Base-by-base conservation (phyloP, 2,329 filamentous ascomycete genomes). In the Colletotrichum somersetense region DNA sequence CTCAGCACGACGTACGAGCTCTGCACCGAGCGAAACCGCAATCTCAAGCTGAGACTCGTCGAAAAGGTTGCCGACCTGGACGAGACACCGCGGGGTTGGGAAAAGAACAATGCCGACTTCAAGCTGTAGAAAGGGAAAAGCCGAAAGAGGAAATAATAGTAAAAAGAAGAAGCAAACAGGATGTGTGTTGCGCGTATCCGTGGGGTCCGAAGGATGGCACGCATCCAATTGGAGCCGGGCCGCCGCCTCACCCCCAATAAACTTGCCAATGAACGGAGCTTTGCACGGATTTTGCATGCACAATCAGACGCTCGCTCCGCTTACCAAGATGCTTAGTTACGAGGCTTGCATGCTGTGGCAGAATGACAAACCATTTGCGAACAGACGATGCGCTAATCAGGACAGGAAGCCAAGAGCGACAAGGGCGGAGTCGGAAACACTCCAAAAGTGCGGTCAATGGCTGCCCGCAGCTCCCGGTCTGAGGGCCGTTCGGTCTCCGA, bases 1-100 rank as follows among this genome's bases (percentile, higher is more conserved):
- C 82, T 99, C 16, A 91, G 91, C 14, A 98, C 96, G 0, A 89
- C 97, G 77, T 98, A 97, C 79, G 96, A 98, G 81, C 87, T 98
- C 10, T 96, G 93, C 79, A 95, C 93, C 0, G 95, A 98, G 76
- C 88, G 89, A 73, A 89, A 93, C 53, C 85, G 89, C 61, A 87
- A 87, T 16, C 81, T 92, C 76, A 98, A 98, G 85, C 81, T 89
- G 40, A 85, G 84, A 35, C 84, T 98, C 23, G 91, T 92, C 2
- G 92, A 94, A 76, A 88, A 87, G 63, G 86, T 96, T 23, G 91
- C 93, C 1, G 83, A 81, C 1, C 85, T 89, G 76, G 86, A 88
- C 53, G 85, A 88, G 20, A 86, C 85, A 1, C 80, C 86, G 1
- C 83, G 84, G 1, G 92, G 92, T 7, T 91, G 92, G 88, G 93